A percentile compares a stretch with the other conserved stretches of the same genome.
Evolutionary conservation across 306 rosid species (phyloP).

Genomic region (Bauhinia variegata): DNA sequence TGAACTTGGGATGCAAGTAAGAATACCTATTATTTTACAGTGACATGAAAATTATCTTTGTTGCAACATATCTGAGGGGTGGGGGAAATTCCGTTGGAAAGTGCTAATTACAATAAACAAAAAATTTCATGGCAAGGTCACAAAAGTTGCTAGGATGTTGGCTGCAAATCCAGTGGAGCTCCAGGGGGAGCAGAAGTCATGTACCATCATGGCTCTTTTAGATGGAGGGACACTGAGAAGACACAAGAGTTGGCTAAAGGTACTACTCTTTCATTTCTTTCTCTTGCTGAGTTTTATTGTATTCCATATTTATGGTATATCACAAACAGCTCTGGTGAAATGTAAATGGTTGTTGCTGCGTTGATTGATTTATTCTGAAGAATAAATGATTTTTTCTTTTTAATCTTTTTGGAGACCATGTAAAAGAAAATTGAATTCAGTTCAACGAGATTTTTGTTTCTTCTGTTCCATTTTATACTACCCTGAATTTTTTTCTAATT

Average conservation of each 20-base stretch:
- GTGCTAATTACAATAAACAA: conserved; percentile 21
- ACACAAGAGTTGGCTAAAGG: conserved; percentile 95
- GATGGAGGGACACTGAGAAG: conserved; percentile 93
- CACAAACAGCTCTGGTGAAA: conserved; percentile 1
- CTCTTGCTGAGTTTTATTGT: conserved; percentile 15
- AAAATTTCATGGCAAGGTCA: conserved; percentile 51
- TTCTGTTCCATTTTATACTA: not conserved
- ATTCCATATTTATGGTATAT: conserved; percentile 17
- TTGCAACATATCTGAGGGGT: conserved; percentile 16
- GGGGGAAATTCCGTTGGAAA: conserved; percentile 18
- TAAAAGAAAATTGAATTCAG: conserved; percentile 3
- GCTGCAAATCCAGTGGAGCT: conserved; percentile 64
- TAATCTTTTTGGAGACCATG: conserved; percentile 5
- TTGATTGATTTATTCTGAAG: conserved; percentile 1
- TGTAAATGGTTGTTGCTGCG: conserved; percentile 17
- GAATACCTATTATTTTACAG: conserved; percentile 31
- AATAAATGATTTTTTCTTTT: not conserved
- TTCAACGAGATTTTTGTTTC: conserved; percentile 12
- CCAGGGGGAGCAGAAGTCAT: conserved; percentile 61
- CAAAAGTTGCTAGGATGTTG: conserved; percentile 84
- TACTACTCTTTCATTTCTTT: conserved; percentile 30
- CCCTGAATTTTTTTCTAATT: too few species aligned
- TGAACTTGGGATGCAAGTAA: conserved; percentile 97
- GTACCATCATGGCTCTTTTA: conserved; percentile 86
- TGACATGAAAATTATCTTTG: conserved; percentile 9